phyloP scores from a whole-genome alignment of 2,329 filamentous ascomycete genomes.

The Alternaria tenuissima region DNA sequence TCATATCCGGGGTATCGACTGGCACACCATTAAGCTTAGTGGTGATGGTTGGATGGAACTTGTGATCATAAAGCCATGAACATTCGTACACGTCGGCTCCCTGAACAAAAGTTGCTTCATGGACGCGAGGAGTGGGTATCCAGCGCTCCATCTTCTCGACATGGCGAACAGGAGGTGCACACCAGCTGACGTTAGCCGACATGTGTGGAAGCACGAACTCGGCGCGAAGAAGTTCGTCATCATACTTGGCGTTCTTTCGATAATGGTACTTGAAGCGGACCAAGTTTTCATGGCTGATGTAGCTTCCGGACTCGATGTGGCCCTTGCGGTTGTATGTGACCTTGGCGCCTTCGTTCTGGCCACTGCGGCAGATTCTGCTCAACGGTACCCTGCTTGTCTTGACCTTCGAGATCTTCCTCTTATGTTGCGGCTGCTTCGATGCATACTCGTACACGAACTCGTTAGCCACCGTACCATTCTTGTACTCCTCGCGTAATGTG shows the following conservation, averaged over 20 bases:
- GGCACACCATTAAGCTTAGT: slow-evolving; percentile 59
- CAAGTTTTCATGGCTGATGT: slow-evolving; percentile 61
- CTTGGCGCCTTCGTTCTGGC: slow-evolving; percentile 56
- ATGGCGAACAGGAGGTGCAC: slow-evolving; percentile 59
- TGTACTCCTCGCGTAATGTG: slow-evolving; percentile 55
- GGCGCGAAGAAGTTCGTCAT: slow-evolving; percentile 64
- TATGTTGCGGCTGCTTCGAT: slow-evolving; percentile 36
- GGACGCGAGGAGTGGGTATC: slow-evolving; percentile 64
- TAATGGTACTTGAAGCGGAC: slow-evolving; percentile 65
- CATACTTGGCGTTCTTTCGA: slow-evolving; percentile 62
- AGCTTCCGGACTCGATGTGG: slow-evolving; percentile 62
- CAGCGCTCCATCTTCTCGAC: slow-evolving; percentile 62
- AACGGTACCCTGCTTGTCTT: slow-evolving; percentile 49
- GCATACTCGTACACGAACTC: slow-evolving; percentile 61
- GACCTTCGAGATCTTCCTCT: slow-evolving; percentile 51
- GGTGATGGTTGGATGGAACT: slow-evolving; percentile 51
- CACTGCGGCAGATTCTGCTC: slow-evolving; percentile 56
- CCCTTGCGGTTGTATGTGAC: slow-evolving; percentile 63
- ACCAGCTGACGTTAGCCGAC: slow-evolving; percentile 64
- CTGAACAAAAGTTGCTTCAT: slow-evolving; percentile 63
- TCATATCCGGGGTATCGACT: slow-evolving; percentile 64
- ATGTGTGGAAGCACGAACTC: slow-evolving; percentile 64
- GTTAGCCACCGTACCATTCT: slow-evolving; percentile 54
- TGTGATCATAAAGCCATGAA: slow-evolving; percentile 54
- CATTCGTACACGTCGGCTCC: slow-evolving; percentile 62